Evolutionary conservation across 2,329 filamentous ascomycete genomes (phyloP).

Genomic region (Xylariales sp.): DNA sequence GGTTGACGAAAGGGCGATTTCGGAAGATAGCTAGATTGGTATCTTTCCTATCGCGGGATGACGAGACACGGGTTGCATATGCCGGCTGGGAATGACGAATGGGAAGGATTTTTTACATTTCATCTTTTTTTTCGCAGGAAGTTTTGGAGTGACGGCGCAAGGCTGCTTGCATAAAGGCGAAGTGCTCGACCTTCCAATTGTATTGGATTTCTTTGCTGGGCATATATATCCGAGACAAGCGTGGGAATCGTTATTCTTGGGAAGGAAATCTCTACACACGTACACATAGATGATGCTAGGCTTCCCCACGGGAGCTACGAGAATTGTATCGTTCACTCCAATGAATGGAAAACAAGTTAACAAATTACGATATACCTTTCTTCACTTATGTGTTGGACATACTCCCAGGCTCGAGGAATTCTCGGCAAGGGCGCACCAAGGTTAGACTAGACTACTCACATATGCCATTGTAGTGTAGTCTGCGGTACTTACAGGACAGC

Average conservation of each 20-base stretch:
- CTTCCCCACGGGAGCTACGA: conserved; percentile 34
- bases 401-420: background rate
- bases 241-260: conserved; percentile 23
- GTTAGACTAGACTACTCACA: no score
- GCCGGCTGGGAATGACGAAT: conserved; percentile 34
- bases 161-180: conserved; percentile 43
- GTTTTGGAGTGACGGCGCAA: conserved; percentile 42
- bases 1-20: conserved; percentile 16
- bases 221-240: conserved; percentile 35
- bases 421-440: no score
- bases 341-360: conserved; percentile 29
- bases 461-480: background rate
- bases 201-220: conserved; percentile 34
- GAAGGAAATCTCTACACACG: conserved; percentile 32
- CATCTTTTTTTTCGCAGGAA: conserved; percentile 20
- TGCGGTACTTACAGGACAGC: background rate
- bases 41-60: conserved; percentile 18
- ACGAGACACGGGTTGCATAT: conserved; percentile 37
- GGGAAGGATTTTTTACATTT: conserved; percentile 15
- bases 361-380: background rate
- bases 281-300: conserved; percentile 38
- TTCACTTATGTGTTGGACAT: background rate
- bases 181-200: conserved; percentile 47
- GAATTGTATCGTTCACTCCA: conserved; percentile 23
- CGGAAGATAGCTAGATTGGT: conserved; percentile 13